These are phyloP conservation scores for Globisporangium megalacanthum DNA, from an alignment of 352 stramenopile species.

Conservation along the genomic window DNA sequence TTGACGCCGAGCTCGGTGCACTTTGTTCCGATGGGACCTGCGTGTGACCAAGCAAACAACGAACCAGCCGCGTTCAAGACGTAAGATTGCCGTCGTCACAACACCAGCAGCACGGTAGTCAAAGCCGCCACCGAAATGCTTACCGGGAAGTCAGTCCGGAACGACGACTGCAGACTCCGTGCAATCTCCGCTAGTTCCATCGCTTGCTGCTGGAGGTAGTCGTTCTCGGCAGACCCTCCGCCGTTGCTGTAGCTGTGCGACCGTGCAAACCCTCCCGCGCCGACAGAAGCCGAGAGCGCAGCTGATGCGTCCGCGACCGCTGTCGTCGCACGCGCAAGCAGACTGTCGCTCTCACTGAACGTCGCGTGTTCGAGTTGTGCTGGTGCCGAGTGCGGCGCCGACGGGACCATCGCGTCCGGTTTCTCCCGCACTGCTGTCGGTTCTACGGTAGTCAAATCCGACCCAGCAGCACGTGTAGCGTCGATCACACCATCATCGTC, in stretches of 20 bases:
- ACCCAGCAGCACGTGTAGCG: not conserved
- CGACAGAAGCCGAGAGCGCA: constrained; percentile 7
- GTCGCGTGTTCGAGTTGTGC: constrained; percentile 6
- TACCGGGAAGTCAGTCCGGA: constrained; percentile 18
- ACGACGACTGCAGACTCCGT: constrained; percentile 53
- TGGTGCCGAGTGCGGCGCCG: constrained; percentile 12
- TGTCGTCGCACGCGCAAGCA: not conserved
- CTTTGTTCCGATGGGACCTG: constrained; percentile 12
- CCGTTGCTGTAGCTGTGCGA: constrained; percentile 8
- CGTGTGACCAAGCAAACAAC: not conserved
- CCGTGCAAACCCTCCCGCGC: constrained; percentile 17
- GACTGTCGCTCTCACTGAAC: constrained; percentile 4
- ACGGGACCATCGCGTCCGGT: constrained; percentile 8
- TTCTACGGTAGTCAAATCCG: not conserved
- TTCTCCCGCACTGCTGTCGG: not conserved
- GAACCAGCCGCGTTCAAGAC: not conserved
- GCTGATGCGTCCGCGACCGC: constrained; percentile 17
- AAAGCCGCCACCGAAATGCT: not conserved
- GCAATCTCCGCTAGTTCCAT: constrained; percentile 63
- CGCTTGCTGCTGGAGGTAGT: constrained; percentile 50
- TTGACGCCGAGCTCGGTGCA: constrained; percentile 31
- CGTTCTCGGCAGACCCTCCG: constrained; percentile 17
- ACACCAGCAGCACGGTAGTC: no score
- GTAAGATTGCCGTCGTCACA: not conserved
- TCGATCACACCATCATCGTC: not conserved